A percentile compares a stretch with the other conserved stretches of the same genome.
Evolutionary conservation across 2,329 filamentous ascomycete species (phyloP).

Genomic region (Thelonectria blattea): DNA sequence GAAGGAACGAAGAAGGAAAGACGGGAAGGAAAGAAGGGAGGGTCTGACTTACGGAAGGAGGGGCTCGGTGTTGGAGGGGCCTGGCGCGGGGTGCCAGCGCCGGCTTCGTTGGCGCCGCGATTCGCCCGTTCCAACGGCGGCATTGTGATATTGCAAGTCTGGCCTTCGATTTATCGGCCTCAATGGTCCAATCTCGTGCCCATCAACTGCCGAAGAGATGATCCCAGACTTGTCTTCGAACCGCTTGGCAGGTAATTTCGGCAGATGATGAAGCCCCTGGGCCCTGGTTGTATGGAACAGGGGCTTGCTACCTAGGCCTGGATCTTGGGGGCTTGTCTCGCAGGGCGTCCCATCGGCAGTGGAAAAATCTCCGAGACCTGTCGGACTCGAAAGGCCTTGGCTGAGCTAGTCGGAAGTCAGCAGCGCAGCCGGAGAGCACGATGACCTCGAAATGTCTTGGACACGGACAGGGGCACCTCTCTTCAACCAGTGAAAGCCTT

Average conservation of each 20-base stretch:
- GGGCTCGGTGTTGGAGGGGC: constrained; percentile 51
- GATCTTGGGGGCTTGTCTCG: not conserved
- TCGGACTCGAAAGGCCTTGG: not conserved
- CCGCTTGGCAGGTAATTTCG: not conserved
- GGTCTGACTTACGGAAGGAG: constrained; percentile 56
- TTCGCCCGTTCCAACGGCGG: constrained; percentile 29
- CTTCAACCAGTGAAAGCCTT: constrained; percentile 4
- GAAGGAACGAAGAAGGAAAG: not conserved
- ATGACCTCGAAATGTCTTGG: not conserved
- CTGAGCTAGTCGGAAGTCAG: not conserved
- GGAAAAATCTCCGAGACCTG: constrained; percentile 10
- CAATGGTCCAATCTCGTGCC: not conserved
- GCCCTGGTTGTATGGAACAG: not conserved
- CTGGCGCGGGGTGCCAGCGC: constrained; percentile 25
- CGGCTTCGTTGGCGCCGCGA: constrained; percentile 29
- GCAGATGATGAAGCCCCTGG: constrained; percentile 1
- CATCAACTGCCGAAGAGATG: not conserved
- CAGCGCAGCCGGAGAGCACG: not conserved
- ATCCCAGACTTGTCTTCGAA: not conserved
- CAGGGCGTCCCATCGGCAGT: not conserved
- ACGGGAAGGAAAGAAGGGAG: constrained; percentile 11
- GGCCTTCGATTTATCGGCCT: not conserved
- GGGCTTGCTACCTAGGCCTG: not conserved
- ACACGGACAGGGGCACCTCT: not conserved
- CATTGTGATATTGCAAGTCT: constrained; percentile 21